Base-by-base conservation (phyloP, 176 grass and related monocot genomes). In the Aechmea fasciata region DNA sequence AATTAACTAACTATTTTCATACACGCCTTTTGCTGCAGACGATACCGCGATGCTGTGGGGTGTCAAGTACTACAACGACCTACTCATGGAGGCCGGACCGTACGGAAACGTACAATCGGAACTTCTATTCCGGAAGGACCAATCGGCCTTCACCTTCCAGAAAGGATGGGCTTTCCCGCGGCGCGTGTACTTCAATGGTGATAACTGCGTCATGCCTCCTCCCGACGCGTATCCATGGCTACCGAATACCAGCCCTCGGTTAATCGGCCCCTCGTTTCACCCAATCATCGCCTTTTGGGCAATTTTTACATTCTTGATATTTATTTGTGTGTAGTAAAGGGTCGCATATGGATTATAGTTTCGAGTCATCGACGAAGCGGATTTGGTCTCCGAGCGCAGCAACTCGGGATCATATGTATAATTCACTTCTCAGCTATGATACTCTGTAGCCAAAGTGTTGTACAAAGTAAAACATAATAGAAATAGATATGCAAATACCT, bases 31-130 rank as follows among this genome's bases (percentile, higher is more conserved):
- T 53, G 50, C 33, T 65, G 15, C 71, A 87, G 90, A 95, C 82
- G 90, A 90, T 74, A 84, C 90, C 1, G 86, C 81, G 68, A 94
- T 90, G 90, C 26, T 94, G 48, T 94, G 83, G 86, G 90, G 83
- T 19, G 26, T 84, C 57, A 94, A 84, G 25, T 90, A 87, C 83
- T 89, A 89, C 77, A 89, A 94, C 22, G 90, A 94, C 71, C 49
- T 90, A 33, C 86, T 94, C 55, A 82, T 72, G 86, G 80, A 52
- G 47, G 81, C 86, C 13, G 81, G 86, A 14, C 81, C 81, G 23
- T 55, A 87, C 49, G 90, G 90, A 79, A 94, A 90, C 55, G 80
- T 94, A 59, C 83, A 90, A 63, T 82, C 83, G 0, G 90, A 89
- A 53, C 73, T 89, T 77, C 75, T 90, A 48, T 89, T 94, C 29